Base-by-base conservation (phyloP, 2,329 filamentous ascomycete species). In the Chrysoporthe puriensis region DNA sequence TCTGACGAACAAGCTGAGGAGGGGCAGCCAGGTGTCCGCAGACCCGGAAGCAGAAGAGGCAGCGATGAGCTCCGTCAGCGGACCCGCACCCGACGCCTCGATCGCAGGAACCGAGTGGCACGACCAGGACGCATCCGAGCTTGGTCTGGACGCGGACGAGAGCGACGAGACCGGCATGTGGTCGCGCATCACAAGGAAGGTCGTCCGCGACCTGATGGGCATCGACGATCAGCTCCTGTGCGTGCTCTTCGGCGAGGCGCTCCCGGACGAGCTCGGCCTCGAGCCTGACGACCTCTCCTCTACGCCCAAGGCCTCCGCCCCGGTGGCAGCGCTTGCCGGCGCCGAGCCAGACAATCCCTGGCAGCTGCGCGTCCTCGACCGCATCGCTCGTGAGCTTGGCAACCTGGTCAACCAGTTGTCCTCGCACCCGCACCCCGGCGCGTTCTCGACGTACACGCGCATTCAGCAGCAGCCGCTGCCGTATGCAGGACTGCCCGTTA, bases 191-290 rank as follows among this genome's bases (percentile, higher is more conserved):
- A 97, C 95, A 2, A 88, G 91, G 67, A 93, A 90, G 73, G 91
- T 98, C 40, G 93, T 99, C 73, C 88, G 90, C 63, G 94, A 97
- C 75, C 81, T 99, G 56, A 91, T 98, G 76, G 95, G 95, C 9
- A 91, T 99, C 66, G 94, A 98, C 73, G 93, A 97, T 71, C 87
- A 88, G 62, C 83, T 96, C 26, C 85, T 99, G 9, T 92, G 92
- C 0, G 89, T 97, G 62, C 89, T 99, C 9, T 90, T 98, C 66
- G 96, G 96, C 14, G 94, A 97, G 76, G 82, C 87, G 2, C 80
- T 97, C 34, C 88, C 90, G 2, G 81, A 80, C 36, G 80, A 83
- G 34, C 46, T 69, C 40, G 71, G 70, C n/a, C 67, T 70, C 36
- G 79, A 79, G 21, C 46, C 44, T 14, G 80, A 85, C 48, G 79